Evolutionary conservation across 192 early-diverging fungal species (phyloP).

Genomic region (Rhizoclosmatium globosum): DNA sequence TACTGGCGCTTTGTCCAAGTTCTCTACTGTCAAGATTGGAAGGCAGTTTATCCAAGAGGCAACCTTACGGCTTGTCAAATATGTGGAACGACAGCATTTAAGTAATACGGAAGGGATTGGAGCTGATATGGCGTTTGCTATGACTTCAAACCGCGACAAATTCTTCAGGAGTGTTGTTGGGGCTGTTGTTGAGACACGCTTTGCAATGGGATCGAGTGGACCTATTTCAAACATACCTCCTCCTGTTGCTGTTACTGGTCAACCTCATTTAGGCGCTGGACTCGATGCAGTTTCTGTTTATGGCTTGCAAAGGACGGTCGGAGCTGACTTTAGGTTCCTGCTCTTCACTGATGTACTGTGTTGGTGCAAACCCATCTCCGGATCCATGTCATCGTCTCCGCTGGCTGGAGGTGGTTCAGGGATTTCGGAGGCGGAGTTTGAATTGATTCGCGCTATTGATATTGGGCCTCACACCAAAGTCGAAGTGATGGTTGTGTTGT

Average conservation of each 20-base stretch:
- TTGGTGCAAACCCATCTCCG: constrained; percentile 52
- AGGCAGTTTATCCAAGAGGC: constrained; percentile 45
- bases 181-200: constrained; percentile 32
- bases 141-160: constrained; percentile 1
- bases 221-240: background rate
- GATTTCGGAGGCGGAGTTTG: constrained; percentile 2
- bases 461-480: constrained; percentile 17
- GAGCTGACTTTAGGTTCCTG: constrained; percentile 49
- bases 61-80: constrained; percentile 43
- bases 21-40: background rate
- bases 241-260: constrained; percentile 17
- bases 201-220: constrained; percentile 5
- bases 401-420: background rate
- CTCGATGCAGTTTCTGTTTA: constrained; percentile 41
- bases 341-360: constrained; percentile 58
- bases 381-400: constrained; percentile 1
- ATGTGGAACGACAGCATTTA: constrained; percentile 42
- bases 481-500: constrained; percentile 31
- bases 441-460: constrained; percentile 37
- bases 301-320: constrained; percentile 38
- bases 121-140: constrained; percentile 38
- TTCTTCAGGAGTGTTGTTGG: constrained; percentile 13
- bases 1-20: constrained; percentile 31
- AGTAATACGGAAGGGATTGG: constrained; percentile 25
- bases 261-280: constrained; percentile 20